A percentile compares a stretch with the other conserved stretches of the same genome.
Evolutionary conservation across 306 rosid species (phyloP).

Genomic region (Comarum palustre): DNA sequence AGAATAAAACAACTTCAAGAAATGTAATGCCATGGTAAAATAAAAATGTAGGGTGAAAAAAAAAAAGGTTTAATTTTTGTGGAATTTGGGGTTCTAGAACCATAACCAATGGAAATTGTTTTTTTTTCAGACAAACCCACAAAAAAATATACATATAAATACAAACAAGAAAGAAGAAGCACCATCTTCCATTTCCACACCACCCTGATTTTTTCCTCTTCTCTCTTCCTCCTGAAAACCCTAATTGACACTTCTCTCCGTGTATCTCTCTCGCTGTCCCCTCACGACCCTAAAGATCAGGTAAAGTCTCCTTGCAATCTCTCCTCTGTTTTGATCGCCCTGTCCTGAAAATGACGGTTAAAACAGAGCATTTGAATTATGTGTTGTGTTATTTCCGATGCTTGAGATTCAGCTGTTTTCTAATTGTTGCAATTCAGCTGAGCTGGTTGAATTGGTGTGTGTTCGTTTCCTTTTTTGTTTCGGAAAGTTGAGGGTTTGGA

Average conservation of each 20-base stretch:
- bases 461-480: constrained; percentile 24
- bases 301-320: constrained; percentile 37
- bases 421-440: constrained; percentile 1
- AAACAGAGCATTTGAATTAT: constrained; percentile 20
- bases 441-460: constrained; percentile 27
- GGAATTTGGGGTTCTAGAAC: constrained; percentile 40
- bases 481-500: constrained; percentile 23
- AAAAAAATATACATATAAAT: constrained; percentile 3
- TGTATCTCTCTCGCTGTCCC: constrained; percentile 28
- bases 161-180: background rate
- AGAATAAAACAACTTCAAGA: background rate
- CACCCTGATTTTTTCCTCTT: constrained; percentile 20
- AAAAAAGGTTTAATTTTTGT: background rate
- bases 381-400: constrained; percentile 21
- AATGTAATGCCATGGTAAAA: background rate
- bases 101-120: constrained; percentile 39
- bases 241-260: constrained; percentile 42
- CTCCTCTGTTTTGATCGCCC: background rate
- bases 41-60: constrained; percentile 6
- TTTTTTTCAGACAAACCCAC: constrained; percentile 12
- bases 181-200: constrained; percentile 14
- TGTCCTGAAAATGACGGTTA: constrained; percentile 12
- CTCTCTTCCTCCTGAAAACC: constrained; percentile 15
- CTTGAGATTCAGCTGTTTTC: background rate
- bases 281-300: constrained; percentile 39